Evolutionary conservation across 495 filamentous ascomycete genomes (phyloP).

Genomic region (Aspergillus indologenus): DNA sequence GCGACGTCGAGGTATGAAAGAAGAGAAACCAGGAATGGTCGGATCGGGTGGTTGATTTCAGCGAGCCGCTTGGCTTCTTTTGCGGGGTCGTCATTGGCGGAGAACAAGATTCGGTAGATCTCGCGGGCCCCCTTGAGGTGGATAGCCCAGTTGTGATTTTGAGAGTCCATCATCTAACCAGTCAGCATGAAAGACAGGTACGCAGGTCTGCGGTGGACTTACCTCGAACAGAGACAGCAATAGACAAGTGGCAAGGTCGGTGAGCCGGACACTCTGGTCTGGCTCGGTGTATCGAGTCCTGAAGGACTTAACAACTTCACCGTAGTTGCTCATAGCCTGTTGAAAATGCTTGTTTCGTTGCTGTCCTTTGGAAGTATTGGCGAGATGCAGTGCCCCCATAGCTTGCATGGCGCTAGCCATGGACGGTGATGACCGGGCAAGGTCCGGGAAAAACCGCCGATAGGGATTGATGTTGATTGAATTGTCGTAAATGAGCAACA

Average conservation of each 20-base stretch:
- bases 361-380: slow-evolving; percentile 35
- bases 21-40: slow-evolving; percentile 39
- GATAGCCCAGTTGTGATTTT: slow-evolving; percentile 40
- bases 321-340: slow-evolving; percentile 42
- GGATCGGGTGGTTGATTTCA: slow-evolving; percentile 38
- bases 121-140: slow-evolving; percentile 43
- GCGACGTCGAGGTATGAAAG: slow-evolving; percentile 43
- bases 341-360: slow-evolving; percentile 39
- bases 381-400: slow-evolving; percentile 42
- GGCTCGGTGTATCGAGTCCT: slow-evolving; percentile 29
- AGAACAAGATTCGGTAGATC: slow-evolving; percentile 40
- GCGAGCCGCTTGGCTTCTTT: slow-evolving; percentile 33
- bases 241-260: slow-evolving; percentile 41
- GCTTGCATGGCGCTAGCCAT: slow-evolving; percentile 45
- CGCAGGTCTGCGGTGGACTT: background rate
- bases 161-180: slow-evolving; percentile 44
- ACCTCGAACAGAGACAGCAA: slow-evolving; percentile 43
- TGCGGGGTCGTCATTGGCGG: slow-evolving; percentile 25
- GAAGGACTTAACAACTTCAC: slow-evolving; percentile 38
- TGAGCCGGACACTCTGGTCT: slow-evolving; percentile 27
- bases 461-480: slow-evolving; percentile 37
- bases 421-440: slow-evolving; percentile 36
- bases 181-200: slow-evolving; percentile 4
- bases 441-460: slow-evolving; percentile 35
- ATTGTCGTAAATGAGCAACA: slow-evolving; percentile 41